Base-by-base conservation (phyloP, 169 alveolate species). In the Eimeria praecox region DNA sequence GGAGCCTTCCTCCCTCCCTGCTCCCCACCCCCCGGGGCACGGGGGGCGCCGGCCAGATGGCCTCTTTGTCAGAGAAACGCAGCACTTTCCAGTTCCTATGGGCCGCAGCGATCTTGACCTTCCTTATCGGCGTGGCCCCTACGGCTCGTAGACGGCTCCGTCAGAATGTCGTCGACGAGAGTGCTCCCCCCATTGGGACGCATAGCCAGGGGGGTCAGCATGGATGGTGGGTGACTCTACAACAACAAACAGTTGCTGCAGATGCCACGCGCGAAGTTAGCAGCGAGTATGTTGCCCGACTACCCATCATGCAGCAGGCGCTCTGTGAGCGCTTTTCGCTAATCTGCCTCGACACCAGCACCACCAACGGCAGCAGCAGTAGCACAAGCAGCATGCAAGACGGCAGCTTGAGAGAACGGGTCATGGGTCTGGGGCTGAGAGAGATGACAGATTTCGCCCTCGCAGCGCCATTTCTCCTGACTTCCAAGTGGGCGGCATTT, bases 361-460 rank as follows among this genome's bases (percentile, higher is more conserved):
- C 49, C 54, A 52, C 10, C 40, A 18, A 12, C 66, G 20, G 20
- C 33, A 22, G 9, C 71, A 52, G 52, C 52, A 12, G 91, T 27
- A 54, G 66, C 64, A n/a, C 12, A 0, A 38, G 4, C 90, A 46
- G 90, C 90, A 80, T 10, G 5, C 42, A 33, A 22, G 91, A 52
- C 33, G 52, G 91, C 38, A 44, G 91, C 49, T 54, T 49, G 77
- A 49, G 91, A 38, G 30, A 83, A 16, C 10, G 75, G 33, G 91
- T 54, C 38, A 14, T 3, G 54, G 77, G 75, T n/a, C 18, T 83
- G 0, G 77, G 91, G 75, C 77, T 83, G 4, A 59, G 16, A 3
- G 93, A 87, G 40, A 87, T 87, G 93, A 87, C 78, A 30, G 93
- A 87, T 42, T 87, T 87, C 30, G 93, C 93, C 49, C 82, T 87